phyloP scores from a whole-genome alignment of 352 stramenopile species.

The Pelagophyceae sp. region DNA sequence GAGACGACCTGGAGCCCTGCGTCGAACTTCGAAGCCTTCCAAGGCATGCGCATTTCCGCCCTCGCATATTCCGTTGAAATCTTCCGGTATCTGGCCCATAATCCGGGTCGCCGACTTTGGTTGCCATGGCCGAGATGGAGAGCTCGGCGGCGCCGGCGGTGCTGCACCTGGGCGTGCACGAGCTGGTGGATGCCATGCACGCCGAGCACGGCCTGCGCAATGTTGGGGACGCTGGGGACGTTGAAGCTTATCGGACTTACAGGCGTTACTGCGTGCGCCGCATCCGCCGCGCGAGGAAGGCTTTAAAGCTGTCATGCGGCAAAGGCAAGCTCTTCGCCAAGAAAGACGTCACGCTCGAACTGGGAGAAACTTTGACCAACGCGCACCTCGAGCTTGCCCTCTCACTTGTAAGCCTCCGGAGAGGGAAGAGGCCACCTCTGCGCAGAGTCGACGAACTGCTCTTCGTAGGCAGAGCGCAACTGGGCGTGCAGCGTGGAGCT shows the following conservation, averaged over 20 bases:
- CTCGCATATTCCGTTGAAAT: too few species aligned
- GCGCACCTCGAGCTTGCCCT: background rate
- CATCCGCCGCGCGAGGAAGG: background rate
- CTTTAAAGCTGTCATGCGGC: background rate
- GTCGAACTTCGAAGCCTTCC: too few species aligned
- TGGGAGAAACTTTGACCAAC: background rate
- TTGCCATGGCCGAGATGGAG: too few species aligned
- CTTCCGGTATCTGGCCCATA: too few species aligned
- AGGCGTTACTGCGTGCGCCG: background rate
- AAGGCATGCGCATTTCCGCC: too few species aligned
- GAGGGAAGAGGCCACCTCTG: too few species aligned
- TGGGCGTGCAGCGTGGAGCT: background rate
- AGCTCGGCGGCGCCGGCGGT: too few species aligned
- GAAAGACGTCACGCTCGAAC: background rate
- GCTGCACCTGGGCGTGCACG: background rate
- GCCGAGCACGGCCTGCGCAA: background rate
- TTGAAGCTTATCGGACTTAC: background rate
- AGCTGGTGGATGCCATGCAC: background rate
- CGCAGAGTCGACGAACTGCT: too few species aligned
- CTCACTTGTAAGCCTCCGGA: too few species aligned
- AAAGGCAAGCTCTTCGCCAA: background rate
- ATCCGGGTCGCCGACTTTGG: too few species aligned
- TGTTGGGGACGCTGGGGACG: background rate
- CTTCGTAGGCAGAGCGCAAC: background rate
- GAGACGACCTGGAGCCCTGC: too few species aligned